Conservation (phyloP, 768 basidiomycete genomes). For the Pulveroboletus sp. region DNA sequence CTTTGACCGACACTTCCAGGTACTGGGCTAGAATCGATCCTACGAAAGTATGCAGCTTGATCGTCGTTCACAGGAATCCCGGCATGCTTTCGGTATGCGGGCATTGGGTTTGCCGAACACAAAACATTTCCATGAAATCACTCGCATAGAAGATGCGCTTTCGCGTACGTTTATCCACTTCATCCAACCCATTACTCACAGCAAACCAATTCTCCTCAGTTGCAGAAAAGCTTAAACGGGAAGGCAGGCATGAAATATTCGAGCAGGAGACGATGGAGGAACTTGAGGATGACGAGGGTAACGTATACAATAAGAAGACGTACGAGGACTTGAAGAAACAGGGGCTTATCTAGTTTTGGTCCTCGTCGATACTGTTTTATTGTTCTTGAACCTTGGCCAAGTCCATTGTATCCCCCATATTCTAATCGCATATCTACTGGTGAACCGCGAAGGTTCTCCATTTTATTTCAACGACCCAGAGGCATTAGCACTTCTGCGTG, state of each 20-base stretch:
- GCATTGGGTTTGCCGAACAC: slow-evolving; percentile 96
- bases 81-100: slow-evolving; percentile 98
- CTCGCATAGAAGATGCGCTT: slow-evolving; percentile 93
- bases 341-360: slow-evolving; percentile 64
- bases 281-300: slow-evolving; percentile 96
- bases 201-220: slow-evolving; percentile 45
- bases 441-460: not conserved
- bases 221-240: slow-evolving; percentile 95
- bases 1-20: slow-evolving; percentile 95
- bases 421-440: not conserved
- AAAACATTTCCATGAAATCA: slow-evolving; percentile 99
- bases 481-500: slow-evolving; percentile 3
- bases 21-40: slow-evolving; percentile 26
- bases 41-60: slow-evolving; percentile 12
- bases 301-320: slow-evolving; percentile 98
- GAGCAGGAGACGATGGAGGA: slow-evolving; percentile 97
- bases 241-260: slow-evolving; percentile 92
- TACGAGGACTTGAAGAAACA: slow-evolving; percentile 97
- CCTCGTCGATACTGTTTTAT: slow-evolving; percentile 1
- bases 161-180: slow-evolving; percentile 58
- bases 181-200: not conserved
- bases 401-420: not conserved
- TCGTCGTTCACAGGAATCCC: slow-evolving; percentile 63
- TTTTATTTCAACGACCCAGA: slow-evolving; percentile 7
- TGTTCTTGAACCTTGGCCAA: too few relatives aligned